Evolutionary conservation across 176 grass and related monocot species (phyloP), one percentile per base, ranked within the genome.

Genomic region (Carex pumila): DNA sequence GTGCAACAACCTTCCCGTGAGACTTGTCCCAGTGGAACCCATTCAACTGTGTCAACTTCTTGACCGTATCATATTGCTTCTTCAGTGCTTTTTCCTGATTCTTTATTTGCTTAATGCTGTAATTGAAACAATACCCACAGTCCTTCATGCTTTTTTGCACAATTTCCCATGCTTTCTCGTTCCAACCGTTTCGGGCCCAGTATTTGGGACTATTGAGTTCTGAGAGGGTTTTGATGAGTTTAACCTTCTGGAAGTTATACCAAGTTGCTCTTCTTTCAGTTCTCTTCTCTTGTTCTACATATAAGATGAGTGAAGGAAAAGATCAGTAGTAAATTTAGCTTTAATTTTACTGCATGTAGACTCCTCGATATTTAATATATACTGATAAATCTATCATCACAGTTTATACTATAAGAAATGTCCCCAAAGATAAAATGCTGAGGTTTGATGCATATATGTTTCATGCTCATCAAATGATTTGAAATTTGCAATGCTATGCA

Each of bases 191-290:
- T 43, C 39, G 17, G 68, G 68, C 15, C 68, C 68, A 71, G 36
- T 71, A 71, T 71, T 47, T 71, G 68, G 68, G 68, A 39, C 14
- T 71, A 39, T 71, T 71, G 68, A 71, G 68, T 21, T 71, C 39
- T 47, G 68, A 71, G 15, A 71, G 68, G 68, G 68, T 71, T 12
- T 71, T 71, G 7, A 71, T 71, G 37, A 71, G 68, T 21, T 71
- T 71, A 41, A 71, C 8, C 68, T 47, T 71, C 45, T 71, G 68
- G 8, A 71, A 47, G 34, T 18, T 21, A 43, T 71, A 71, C 68
- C 68, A 71, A n/a, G 37, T 71, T 71, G 68, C 68, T 71, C 68
- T 71, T 43, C 14, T 7, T 71, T 45, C 45, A 17, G 5, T 43
- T 47, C 37, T 43, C 19, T 21, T 47, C 17, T 43, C 68, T 47